Conservation (phyloP, 73 alveolate species). For the Tetrahymena borealis region DNA sequence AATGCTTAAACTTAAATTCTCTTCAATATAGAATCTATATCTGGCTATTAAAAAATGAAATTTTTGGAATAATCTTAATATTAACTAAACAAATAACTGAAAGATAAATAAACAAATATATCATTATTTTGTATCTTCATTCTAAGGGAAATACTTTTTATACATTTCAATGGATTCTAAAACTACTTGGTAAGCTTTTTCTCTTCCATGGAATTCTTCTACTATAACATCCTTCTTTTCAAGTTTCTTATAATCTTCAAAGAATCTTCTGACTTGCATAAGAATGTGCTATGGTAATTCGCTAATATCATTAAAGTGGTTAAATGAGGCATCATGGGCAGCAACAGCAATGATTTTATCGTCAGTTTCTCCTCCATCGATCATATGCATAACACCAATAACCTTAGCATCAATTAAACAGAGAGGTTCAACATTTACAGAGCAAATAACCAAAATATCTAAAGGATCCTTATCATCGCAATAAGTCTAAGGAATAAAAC, state of each 20-base stretch:
- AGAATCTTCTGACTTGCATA: slow-evolving; percentile 32
- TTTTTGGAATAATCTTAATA: neutral
- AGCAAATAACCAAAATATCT: slow-evolving; percentile 35
- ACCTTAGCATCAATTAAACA: slow-evolving; percentile 35
- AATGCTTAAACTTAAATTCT: too few relatives aligned
- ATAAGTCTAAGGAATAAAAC: slow-evolving; percentile 43
- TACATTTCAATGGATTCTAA: slow-evolving; percentile 24
- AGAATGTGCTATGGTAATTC: slow-evolving; percentile 18
- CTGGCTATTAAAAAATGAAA: too few relatives aligned
- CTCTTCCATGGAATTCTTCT: slow-evolving; percentile 39
- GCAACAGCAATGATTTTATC: slow-evolving; percentile 40
- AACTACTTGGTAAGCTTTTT: slow-evolving; percentile 18
- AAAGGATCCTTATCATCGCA: slow-evolving; percentile 49
- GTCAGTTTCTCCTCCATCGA: slow-evolving; percentile 43
- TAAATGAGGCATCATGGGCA: slow-evolving; percentile 18
- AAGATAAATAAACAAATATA: neutral
- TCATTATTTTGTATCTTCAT: neutral
- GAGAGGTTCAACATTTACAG: slow-evolving; percentile 38
- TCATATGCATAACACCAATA: slow-evolving; percentile 47
- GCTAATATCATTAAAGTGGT: slow-evolving; percentile 12
- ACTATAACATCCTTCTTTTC: slow-evolving; percentile 35
- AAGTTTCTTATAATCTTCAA: slow-evolving; percentile 42
- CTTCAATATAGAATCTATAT: too few relatives aligned
- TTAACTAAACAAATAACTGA: neutral
- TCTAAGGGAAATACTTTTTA: slow-evolving; percentile 25